Conservation (phyloP, 371 early-diverging fungal genomes). For the Syncephalis fuscata region DNA sequence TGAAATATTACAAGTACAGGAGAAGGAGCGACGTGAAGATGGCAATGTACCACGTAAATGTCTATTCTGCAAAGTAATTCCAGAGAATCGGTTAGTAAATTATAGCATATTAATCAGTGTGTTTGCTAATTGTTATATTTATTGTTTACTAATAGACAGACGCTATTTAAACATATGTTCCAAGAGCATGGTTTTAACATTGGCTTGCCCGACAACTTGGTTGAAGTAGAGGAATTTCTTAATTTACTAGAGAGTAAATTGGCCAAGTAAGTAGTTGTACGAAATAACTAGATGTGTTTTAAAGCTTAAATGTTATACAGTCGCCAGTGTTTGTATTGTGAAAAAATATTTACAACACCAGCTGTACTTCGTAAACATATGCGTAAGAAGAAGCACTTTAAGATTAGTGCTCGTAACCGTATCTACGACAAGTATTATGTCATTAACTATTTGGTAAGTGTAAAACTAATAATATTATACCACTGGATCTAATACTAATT, state of each 20-base stretch:
- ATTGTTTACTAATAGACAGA: conserved; percentile 13
- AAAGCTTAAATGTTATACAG: conserved; percentile 11
- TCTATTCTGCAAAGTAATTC: conserved; percentile 74
- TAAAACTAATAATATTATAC: neutral
- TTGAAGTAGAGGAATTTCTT: conserved; percentile 71
- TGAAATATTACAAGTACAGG: conserved; percentile 61
- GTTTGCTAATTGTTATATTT: neutral
- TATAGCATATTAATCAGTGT: neutral
- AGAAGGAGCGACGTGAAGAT: conserved; percentile 54
- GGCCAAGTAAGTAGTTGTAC: conserved; percentile 21
- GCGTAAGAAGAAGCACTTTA: conserved; percentile 98
- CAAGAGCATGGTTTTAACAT: conserved; percentile 86
- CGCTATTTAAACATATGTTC: conserved; percentile 79
- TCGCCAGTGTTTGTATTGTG: conserved; percentile 86
- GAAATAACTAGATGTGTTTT: neutral
- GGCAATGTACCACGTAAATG: conserved; percentile 61
- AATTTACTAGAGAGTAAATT: conserved; percentile 61
- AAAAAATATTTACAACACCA: conserved; percentile 75
- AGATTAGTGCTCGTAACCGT: conserved; percentile 76
- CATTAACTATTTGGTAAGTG: conserved; percentile 61
- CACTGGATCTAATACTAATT: neutral
- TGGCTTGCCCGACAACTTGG: conserved; percentile 85
- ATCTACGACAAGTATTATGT: conserved; percentile 90
- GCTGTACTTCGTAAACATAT: conserved; percentile 88
- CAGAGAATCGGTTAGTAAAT: conserved; percentile 31